phyloP scores from a whole-genome alignment of 2,329 filamentous ascomycete species.

The Ceratocystis alfenasii region DNA sequence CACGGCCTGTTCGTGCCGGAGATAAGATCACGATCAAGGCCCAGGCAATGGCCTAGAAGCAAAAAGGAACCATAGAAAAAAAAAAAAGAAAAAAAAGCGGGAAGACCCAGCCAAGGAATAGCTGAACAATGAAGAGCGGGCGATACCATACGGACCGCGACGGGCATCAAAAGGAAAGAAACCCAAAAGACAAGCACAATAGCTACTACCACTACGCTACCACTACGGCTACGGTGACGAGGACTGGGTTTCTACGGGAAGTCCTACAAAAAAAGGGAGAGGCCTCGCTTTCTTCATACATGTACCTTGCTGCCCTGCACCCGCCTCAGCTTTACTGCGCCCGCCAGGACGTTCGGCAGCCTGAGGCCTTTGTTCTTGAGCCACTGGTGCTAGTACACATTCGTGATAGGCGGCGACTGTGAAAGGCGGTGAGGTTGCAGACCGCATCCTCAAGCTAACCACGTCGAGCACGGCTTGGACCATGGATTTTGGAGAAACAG shows the following conservation, averaged over 20 bases:
- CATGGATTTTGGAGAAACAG: not conserved
- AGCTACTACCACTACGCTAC: not conserved
- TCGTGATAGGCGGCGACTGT: not conserved
- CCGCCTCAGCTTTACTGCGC: not conserved
- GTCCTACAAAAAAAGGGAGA: not conserved
- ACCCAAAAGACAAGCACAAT: not conserved
- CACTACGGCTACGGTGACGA: not conserved
- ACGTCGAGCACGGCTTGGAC: not conserved
- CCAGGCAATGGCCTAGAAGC: too few species aligned
- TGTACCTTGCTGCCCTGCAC: not conserved
- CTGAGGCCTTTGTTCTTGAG: not conserved
- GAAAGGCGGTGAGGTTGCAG: not conserved
- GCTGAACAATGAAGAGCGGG: not conserved
- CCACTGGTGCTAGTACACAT: too few species aligned
- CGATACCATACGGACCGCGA: not conserved
- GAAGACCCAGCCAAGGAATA: not conserved
- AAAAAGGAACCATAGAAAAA: not conserved
- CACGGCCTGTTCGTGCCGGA: too few species aligned
- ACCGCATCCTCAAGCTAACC: not conserved
- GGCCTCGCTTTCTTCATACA: not conserved
- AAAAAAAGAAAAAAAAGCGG: not conserved
- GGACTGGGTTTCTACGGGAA: slow-evolving; percentile 10
- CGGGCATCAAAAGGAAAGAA: not conserved
- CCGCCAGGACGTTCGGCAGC: not conserved
- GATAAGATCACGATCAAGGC: too few species aligned